Conservation (phyloP, 352 stramenopile species). For the Phytophthora hybrid region DNA sequence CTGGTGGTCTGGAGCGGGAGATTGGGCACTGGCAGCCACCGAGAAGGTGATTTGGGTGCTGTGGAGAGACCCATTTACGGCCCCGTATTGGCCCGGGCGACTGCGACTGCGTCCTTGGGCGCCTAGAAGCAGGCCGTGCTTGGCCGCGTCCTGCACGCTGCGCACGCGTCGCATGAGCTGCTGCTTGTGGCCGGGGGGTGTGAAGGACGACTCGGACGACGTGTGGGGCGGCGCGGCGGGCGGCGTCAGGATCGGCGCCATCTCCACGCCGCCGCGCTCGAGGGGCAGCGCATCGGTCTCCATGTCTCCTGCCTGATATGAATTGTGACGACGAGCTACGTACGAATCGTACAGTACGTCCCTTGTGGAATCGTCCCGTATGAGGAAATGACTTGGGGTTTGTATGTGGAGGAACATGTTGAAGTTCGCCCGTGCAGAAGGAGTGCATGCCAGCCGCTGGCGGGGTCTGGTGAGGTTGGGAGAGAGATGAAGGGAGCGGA, state of each 20-base stretch:
- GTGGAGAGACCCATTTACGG: conserved; percentile 23
- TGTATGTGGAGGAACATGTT: not conserved
- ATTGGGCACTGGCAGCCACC: not conserved
- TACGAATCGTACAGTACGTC: no score
- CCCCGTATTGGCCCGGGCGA: conserved; percentile 15
- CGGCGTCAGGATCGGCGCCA: conserved; percentile 35
- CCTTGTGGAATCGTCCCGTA: not conserved
- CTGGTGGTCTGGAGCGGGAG: conserved; percentile 15
- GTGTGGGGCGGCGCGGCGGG: conserved; percentile 32
- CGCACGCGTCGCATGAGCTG: conserved; percentile 64
- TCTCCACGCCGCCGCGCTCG: conserved; percentile 59
- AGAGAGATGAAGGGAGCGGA: no score
- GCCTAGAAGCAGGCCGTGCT: conserved; percentile 25
- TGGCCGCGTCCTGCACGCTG: conserved; percentile 60
- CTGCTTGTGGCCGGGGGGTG: conserved; percentile 33
- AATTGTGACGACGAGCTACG: not conserved
- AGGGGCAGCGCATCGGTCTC: conserved; percentile 61
- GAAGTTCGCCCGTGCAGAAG: not conserved
- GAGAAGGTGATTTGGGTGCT: conserved; percentile 30
- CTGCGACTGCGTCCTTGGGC: conserved; percentile 22
- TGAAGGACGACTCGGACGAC: conserved; percentile 57
- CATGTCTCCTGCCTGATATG: conserved; percentile 34
- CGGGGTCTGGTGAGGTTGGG: not conserved
- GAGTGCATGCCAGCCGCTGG: no score
- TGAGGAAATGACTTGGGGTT: conserved; percentile 7